Conservation (phyloP, 2,329 filamentous ascomycete species). For the Leptosphaerulina australis region DNA sequence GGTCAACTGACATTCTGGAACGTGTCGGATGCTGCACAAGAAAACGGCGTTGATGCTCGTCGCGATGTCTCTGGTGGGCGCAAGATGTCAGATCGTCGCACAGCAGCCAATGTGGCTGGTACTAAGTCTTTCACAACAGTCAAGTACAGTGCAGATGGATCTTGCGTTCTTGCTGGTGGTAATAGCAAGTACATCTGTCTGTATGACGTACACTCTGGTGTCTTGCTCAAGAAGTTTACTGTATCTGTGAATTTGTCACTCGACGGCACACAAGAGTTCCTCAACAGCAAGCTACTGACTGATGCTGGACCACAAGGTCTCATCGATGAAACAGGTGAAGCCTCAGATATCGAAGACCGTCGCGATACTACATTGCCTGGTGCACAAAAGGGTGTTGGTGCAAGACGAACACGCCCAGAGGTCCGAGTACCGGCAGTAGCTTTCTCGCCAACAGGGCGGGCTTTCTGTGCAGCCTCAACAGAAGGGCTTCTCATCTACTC, state of each 20-base stretch:
- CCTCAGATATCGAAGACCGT: slow-evolving; percentile 85
- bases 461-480: slow-evolving; percentile 93
- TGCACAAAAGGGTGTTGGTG: slow-evolving; percentile 84
- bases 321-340: slow-evolving; percentile 87
- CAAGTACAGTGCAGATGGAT: slow-evolving; percentile 89
- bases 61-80: slow-evolving; percentile 92
- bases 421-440: slow-evolving; percentile 83
- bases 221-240: slow-evolving; percentile 91
- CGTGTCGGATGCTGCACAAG: slow-evolving; percentile 83
- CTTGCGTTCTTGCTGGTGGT: slow-evolving; percentile 85
- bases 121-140: slow-evolving; percentile 91
- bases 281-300: slow-evolving; percentile 90
- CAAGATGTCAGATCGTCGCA: slow-evolving; percentile 83
- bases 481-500: slow-evolving; percentile 95
- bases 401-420: slow-evolving; percentile 77
- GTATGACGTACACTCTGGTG: slow-evolving; percentile 92
- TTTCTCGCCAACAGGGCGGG: slow-evolving; percentile 85
- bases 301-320: slow-evolving; percentile 85
- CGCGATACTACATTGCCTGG: slow-evolving; percentile 81
- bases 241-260: slow-evolving; percentile 94
- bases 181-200: slow-evolving; percentile 99
- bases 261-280: slow-evolving; percentile 93
- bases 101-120: slow-evolving; percentile 86
- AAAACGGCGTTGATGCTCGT: slow-evolving; percentile 84
- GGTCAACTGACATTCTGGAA: slow-evolving; percentile 96